These are phyloP conservation scores for Lotmaria passim DNA, from an alignment of 208 protist species.

Conservation along the genomic window DNA sequence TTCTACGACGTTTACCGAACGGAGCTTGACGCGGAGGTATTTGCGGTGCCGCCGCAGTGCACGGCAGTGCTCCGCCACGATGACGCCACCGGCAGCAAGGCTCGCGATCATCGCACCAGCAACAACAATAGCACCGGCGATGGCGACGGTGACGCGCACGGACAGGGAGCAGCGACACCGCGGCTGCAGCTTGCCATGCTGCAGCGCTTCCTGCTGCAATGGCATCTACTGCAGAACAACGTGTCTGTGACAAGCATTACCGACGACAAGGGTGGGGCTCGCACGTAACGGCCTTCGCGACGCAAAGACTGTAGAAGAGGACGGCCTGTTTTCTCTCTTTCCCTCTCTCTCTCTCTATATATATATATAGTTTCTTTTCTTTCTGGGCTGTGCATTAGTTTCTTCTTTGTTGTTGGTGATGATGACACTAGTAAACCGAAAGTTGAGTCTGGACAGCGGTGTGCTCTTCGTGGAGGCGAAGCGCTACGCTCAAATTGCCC, in stretches of 20 bases:
- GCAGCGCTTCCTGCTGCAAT: slow-evolving; percentile 33
- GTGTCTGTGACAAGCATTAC: neutral
- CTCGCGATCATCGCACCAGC: no score
- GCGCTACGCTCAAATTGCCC: no score
- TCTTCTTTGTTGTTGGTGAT: no score
- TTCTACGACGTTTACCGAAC: slow-evolving; percentile 75
- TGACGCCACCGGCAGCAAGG: neutral
- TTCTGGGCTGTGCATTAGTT: no score
- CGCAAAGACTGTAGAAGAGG: no score
- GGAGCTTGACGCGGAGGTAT: slow-evolving; percentile 42
- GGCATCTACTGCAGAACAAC: slow-evolving; percentile 29
- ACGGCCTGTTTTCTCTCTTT: neutral
- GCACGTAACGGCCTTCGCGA: no score
- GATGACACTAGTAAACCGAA: no score
- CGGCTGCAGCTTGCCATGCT: slow-evolving; percentile 21
- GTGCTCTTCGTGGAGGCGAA: slow-evolving; percentile 16
- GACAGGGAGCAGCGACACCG: neutral
- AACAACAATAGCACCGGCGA: neutral
- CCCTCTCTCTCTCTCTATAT: neutral
- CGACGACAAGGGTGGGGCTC: neutral
- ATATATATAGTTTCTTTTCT: no score
- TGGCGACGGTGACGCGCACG: neutral
- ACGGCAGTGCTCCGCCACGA: slow-evolving; percentile 22
- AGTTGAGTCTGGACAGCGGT: slow-evolving; percentile 24
- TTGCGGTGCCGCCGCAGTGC: slow-evolving; percentile 56